phyloP scores from a whole-genome alignment of 345 rosid genomes.

The Barbarea vulgaris region DNA sequence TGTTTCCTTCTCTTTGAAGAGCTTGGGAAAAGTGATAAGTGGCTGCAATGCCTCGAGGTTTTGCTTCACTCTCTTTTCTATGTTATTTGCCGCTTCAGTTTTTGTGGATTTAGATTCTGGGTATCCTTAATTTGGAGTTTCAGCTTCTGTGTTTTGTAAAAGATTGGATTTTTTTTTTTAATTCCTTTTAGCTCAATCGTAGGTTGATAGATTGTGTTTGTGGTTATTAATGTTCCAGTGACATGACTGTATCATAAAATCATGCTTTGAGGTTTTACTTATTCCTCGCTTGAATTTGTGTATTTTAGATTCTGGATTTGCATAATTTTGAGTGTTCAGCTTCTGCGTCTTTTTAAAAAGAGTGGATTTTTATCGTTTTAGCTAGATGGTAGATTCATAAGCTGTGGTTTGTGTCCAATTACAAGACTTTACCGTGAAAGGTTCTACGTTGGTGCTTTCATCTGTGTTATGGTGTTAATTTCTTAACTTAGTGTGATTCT shows the following conservation, averaged over 20 bases:
- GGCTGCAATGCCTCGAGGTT: conserved; percentile 96
- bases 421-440: background rate
- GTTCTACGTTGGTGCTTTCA: background rate
- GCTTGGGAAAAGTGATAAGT: conserved; percentile 78
- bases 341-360: background rate
- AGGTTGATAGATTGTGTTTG: background rate
- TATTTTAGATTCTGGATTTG: background rate
- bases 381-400: background rate
- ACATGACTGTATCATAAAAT: background rate
- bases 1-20: conserved; percentile 90
- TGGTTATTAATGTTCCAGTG: background rate
- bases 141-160: background rate
- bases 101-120: background rate
- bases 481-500: background rate
- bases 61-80: background rate
- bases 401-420: background rate
- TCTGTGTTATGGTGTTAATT: background rate
- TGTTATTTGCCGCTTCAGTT: background rate
- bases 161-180: background rate
- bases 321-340: conserved; percentile 12
- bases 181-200: conserved; percentile 1
- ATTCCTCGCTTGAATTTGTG: background rate
- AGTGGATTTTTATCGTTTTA: background rate
- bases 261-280: background rate
- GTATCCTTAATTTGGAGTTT: background rate